Base-by-base conservation (phyloP, 2,329 filamentous ascomycete genomes). In the Calonectria pseudoturangicola region DNA sequence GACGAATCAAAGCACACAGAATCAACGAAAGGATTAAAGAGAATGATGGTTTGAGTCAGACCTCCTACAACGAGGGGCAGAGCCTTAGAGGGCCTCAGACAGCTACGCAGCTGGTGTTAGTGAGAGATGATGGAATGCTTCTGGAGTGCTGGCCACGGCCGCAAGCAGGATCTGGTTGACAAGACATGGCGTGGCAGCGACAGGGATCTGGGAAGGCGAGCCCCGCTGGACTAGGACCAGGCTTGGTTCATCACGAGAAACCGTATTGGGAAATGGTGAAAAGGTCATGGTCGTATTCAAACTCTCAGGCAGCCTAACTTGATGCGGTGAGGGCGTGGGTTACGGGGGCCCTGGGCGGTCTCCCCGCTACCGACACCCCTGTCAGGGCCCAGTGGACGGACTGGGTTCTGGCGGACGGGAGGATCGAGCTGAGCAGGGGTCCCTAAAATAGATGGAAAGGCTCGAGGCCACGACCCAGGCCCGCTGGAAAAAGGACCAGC, bases 391-490 rank as follows among this genome's bases (percentile, higher is more conserved):
- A 60, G 15, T 13, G n/a, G 54, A 39, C 21, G 7, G 33, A 41
- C 54, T n/a, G 4, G 54, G 54, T 33, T 60, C 12, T 50, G 62
- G 62, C 45, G 62, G 62, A 64, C 62, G 62, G 62, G 54, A 60
- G 54, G 54, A 60, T 60, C 54, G 39, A 60, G 54, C 43, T 30
- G 45, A 65, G 13, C 62, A 65, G 21, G 43, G 62, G 62, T 43
- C 7, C 58, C 47, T 25, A 65, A 50, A 50, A 65, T 36, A 64
- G 62, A 47, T 27, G 54, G 54, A 21, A 60, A 60, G 54, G 39
- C 54, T 60, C 54, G 54, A 60, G 54, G 54, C 18, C 30, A 21
- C 27, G 18, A 27, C 28, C 30, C 21, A 60, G 54, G 13, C 16
- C 58, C 58, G 39, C 58, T 47, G 41, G 5, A 18, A 47, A 47